phyloP scores from a whole-genome alignment of 2,329 filamentous ascomycete genomes.

The Trichoderma koningiopsis region DNA sequence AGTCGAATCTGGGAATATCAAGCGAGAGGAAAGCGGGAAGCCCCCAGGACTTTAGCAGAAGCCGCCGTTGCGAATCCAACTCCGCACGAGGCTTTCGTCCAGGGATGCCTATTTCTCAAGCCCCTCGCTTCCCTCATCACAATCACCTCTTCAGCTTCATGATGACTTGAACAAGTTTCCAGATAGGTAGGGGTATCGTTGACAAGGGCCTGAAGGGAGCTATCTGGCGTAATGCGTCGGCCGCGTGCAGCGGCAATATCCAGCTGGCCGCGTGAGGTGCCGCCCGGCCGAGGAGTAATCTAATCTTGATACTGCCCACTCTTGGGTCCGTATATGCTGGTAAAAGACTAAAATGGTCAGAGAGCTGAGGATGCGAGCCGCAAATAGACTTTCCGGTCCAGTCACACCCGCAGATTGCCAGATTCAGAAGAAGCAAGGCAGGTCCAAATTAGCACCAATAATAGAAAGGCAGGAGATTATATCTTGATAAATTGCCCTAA shows the following conservation, averaged over 20 bases:
- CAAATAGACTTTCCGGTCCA: not conserved
- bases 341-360: not conserved
- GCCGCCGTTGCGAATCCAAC: not conserved
- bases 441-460: not conserved
- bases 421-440: not conserved
- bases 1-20: slow-evolving; percentile 9
- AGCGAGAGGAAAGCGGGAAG: slow-evolving; percentile 8
- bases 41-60: not conserved
- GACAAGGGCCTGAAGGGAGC: not conserved
- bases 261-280: not conserved
- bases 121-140: not conserved
- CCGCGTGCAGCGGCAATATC: not conserved
- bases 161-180: not conserved
- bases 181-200: not conserved
- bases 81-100: not conserved
- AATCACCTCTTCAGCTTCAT: not conserved
- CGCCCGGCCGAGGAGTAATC: not conserved
- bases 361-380: not conserved
- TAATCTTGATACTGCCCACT: not conserved
- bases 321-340: not conserved
- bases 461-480: not conserved
- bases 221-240: not conserved
- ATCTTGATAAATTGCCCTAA: not conserved
- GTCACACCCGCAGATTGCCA: not conserved
- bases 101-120: no score